Base-by-base conservation (phyloP, 768 basidiomycete genomes). In the Agaricus subrufescens region DNA sequence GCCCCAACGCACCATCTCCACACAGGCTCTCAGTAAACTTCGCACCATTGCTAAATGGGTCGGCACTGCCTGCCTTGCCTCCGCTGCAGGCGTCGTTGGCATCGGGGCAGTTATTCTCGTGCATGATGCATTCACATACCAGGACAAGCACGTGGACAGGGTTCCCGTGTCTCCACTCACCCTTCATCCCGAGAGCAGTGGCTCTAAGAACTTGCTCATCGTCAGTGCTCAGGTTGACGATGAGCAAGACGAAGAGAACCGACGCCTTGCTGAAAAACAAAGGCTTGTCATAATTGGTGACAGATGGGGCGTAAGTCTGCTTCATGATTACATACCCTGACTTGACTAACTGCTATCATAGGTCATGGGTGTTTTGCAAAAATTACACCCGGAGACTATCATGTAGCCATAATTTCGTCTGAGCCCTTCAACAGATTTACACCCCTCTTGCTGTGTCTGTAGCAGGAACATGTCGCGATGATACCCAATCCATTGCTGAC, bases 401-500 rank as follows among this genome's bases (percentile, higher is more conserved):
- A 98, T 70, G 89, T 98, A 57, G 96, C 93, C 3, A 73, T 98
- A 49, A 78, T 97, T 50, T 82, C 88, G 1, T 75, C 91, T 1
- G 90, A 96, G 63, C 97, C 94, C 7, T 97, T 87, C 70, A 95
- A 87, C 10, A 91, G 92, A 1, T 95, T 97, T 65, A 98, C 95
- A 0, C 95, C 95, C 12, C 81, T 96, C 26, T 76, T 96, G 29
- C 94, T 94, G 19, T 95, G 90, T 91, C 67, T 67, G 84, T 70
- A 52, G 3, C 31, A 10, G 23, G n/a, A 19, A 15, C 23, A 5
- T 53, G 31, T 26, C 46, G 44, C 51, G 34, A n/a, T 12, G 48
- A 27, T 25, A 25, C 26, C 12, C 12, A 26, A 11, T 47, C 54
- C 12, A 34, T 57, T 62, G 25, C 52, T 15, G 19, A 40, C 44